Evolutionary conservation across 176 grass and related monocot species (phyloP), one percentile per base, ranked within the genome.

Genomic region (Avena sativa): DNA sequence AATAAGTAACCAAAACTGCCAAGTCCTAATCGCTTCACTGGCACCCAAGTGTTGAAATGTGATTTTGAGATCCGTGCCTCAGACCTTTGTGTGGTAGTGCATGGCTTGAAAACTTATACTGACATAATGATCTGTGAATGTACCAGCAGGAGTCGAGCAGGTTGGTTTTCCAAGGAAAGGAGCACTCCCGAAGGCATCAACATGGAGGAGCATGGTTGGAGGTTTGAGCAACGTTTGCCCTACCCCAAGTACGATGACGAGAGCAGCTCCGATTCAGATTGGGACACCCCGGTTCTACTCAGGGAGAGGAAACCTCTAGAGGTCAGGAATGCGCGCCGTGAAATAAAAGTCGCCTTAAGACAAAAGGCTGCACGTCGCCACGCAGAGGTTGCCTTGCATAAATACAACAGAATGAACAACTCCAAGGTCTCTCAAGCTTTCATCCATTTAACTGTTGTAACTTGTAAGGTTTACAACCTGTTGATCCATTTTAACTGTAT

Each of bases 381-480:
- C 25, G 53, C 21, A 12, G 38, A 84, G 53, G 19, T 57, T 12
- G 69, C 82, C 38, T 17, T 84, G 68, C 15, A 53, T 43, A 84
- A 61, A 72, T 84, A 84, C 16, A 83, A 84, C 36, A 84, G 36
- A 74, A 21, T 9, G 17, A 84, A 84, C 69, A 61, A 48, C 21
- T 74, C 82, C 53, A 47, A 70, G 32, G 66, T 70, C 1, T 19
- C 9, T 6, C 15, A 5, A 2, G 51, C 51, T 55, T 57, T 57
- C 17, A 57, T 57, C 55, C 46, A 47, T 47, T 47, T 47, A 47
- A 10, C 49, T 56, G 1, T 9, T 9, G 8, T 59, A 59, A 28
- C 28, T 61, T 61, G 57, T 21, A 58, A n/a, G 4, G 21, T 25
- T 63, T 63, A 10, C 21, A 26, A 26, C 60, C 4, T 26, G 21